Evolutionary conservation across 1,284 basidiomycete genomes (phyloP).

Genomic region (Leccinum pallidistipes): DNA sequence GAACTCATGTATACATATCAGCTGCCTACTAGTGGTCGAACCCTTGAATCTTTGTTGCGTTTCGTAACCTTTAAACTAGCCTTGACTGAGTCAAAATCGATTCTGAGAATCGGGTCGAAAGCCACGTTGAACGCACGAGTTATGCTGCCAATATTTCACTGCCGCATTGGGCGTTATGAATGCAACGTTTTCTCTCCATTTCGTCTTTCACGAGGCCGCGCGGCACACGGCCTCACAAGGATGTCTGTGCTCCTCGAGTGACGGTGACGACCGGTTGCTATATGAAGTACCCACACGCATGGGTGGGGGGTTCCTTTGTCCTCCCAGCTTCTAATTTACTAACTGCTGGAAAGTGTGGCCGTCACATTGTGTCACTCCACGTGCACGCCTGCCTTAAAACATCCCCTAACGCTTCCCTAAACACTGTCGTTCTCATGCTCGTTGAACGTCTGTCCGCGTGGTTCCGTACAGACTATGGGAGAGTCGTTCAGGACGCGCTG

Average conservation of each 20-base stretch:
- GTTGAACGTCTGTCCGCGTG: conserved; percentile 15
- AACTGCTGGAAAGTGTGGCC: no score
- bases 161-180: conserved; percentile 14
- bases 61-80: not conserved
- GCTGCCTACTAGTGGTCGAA: not conserved
- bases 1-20: not conserved
- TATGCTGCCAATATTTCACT: not conserved
- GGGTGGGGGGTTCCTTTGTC: conserved; percentile 3
- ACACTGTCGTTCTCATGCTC: conserved; percentile 15
- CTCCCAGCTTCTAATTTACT: not conserved
- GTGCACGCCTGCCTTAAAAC: not conserved
- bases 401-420: not conserved
- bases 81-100: not conserved
- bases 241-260: not conserved
- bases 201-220: conserved; percentile 11
- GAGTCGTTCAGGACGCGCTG: conserved; percentile 22
- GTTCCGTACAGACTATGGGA: conserved; percentile 8
- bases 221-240: not conserved
- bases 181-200: conserved; percentile 15
- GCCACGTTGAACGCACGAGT: not conserved
- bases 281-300: conserved; percentile 15
- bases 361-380: no score
- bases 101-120: not conserved
- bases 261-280: conserved; percentile 8
- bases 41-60: not conserved